Conservation (phyloP, 306 rosid genomes). For the Luffa acutangula region DNA sequence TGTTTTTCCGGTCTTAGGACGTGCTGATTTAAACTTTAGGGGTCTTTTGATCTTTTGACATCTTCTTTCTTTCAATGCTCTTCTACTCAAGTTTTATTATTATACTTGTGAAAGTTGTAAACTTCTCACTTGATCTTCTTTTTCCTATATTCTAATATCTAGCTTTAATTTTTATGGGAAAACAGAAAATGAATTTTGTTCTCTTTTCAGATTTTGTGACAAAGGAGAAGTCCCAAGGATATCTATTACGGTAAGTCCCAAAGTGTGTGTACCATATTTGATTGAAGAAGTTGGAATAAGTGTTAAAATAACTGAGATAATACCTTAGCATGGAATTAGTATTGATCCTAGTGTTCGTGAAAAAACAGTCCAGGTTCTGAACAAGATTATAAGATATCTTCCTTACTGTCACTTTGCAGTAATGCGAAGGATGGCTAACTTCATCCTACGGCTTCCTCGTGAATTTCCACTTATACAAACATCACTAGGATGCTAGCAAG, state of each 20-base stretch:
- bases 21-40: not conserved
- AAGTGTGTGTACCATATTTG: constrained; percentile 94
- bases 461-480: constrained; percentile 99
- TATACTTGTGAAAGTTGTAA: not conserved
- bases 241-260: constrained; percentile 86
- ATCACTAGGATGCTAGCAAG: constrained; percentile 85
- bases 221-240: constrained; percentile 96
- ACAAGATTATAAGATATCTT: constrained; percentile 78
- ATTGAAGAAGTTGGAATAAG: constrained; percentile 95
- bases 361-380: constrained; percentile 93
- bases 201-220: constrained; percentile 78
- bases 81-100: not conserved
- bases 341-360: constrained; percentile 99
- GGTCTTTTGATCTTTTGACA: not conserved
- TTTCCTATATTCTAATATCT: not conserved
- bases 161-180: constrained; percentile 7
- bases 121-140: not conserved
- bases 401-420: constrained; percentile 97
- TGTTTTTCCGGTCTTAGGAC: not conserved
- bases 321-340: constrained; percentile 99
- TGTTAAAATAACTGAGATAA: constrained; percentile 97
- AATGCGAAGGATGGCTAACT: constrained; percentile 95
- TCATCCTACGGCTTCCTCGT: constrained; percentile 84
- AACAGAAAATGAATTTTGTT: constrained; percentile 8
- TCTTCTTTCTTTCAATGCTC: not conserved